Percentiles rank a stretch among this genome's conserved stretches.
Evolutionary conservation across 2,329 filamentous ascomycete species (phyloP).

Genomic region (Colletotrichum limetticola): DNA sequence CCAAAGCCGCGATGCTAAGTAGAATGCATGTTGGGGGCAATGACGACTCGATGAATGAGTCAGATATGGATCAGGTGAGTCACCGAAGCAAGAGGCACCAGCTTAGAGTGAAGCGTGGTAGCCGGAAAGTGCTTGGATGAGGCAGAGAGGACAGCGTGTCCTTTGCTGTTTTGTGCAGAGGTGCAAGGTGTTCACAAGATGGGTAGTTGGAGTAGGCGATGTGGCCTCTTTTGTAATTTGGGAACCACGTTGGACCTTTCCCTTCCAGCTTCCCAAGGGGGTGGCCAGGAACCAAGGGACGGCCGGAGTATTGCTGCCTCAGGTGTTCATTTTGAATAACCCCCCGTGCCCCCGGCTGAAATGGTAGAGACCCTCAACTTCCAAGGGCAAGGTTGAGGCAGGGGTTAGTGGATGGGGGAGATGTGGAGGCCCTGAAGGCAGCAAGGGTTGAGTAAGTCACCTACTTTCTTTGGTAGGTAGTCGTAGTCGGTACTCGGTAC

Average conservation of each 20-base stretch:
- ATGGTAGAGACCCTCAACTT: not conserved
- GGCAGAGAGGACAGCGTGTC: constrained; percentile 34
- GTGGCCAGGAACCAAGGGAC: constrained; percentile 9
- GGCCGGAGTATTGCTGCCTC: constrained; percentile 1
- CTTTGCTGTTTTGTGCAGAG: not conserved
- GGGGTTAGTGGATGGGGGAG: not conserved
- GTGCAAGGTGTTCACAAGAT: not conserved
- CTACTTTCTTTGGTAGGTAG: not conserved
- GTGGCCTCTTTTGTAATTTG: constrained; percentile 38
- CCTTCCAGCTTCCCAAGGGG: constrained; percentile 14
- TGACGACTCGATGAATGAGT: constrained; percentile 41
- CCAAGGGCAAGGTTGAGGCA: not conserved
- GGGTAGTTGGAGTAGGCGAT: constrained; percentile 12
- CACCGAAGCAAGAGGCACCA: constrained; percentile 26
- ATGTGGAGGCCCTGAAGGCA: not conserved
- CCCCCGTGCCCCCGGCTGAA: not conserved
- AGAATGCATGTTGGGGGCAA: constrained; percentile 37
- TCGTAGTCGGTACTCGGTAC: not conserved
- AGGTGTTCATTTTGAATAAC: not conserved
- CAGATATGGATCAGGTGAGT: constrained; percentile 31
- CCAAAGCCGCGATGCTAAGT: constrained; percentile 22
- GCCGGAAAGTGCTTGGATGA: not conserved
- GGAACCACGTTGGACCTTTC: constrained; percentile 33
- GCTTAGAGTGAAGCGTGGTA: not conserved
- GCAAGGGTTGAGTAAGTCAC: constrained; percentile 15